Base-by-base conservation (phyloP, 1,284 basidiomycete genomes). In the Lentinula novae-zelandiae region DNA sequence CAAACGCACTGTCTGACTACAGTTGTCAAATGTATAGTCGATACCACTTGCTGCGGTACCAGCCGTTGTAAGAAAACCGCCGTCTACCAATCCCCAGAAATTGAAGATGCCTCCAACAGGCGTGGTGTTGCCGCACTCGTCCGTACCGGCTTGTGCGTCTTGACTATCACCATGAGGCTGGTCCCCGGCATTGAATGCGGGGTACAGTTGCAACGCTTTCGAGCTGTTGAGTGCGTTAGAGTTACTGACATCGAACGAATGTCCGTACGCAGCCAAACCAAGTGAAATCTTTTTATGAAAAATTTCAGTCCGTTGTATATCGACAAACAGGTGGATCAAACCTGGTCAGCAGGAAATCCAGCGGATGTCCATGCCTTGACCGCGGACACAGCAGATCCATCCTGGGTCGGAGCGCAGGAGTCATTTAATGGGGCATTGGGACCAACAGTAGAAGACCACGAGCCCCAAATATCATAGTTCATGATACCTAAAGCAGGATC, bases 221-320 rank as follows among this genome's bases (percentile, higher is more conserved):
- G 69, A 67, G 20, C 64, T 53, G 8, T 66, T 64, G 63, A 78
- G 72, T 2, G 87, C 87, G 17, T 68, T 69, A 64, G 58, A 63
- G 15, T 64, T 72, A 13, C 63, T 67, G 57, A 87, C 81, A 54
- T 70, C 67, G 77, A 77, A 89, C 20, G 82, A 81, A 71, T 87
- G 86, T 1, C 86, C 90, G 73, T 93, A 95, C 12, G 86, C 79
- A 12, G 93, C 85, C 1, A 95, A 85, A 60, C 92, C 94, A 40
- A 96, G 84, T 5, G 78, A 73, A 44, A 81, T 76, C 63, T 60
- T 42, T 15, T 49, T 42, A 3, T 27, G 15, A 20, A 52, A 3
- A 44, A 15, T 15, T 42, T 5, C 33, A 34, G 20, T 57, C 40
- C 33, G n/a, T 49, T 5, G 53, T 31, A 39, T 15, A 6, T 17